phyloP scores from a whole-genome alignment of 441 rosid species.

The Eugenia klotzschiana region DNA sequence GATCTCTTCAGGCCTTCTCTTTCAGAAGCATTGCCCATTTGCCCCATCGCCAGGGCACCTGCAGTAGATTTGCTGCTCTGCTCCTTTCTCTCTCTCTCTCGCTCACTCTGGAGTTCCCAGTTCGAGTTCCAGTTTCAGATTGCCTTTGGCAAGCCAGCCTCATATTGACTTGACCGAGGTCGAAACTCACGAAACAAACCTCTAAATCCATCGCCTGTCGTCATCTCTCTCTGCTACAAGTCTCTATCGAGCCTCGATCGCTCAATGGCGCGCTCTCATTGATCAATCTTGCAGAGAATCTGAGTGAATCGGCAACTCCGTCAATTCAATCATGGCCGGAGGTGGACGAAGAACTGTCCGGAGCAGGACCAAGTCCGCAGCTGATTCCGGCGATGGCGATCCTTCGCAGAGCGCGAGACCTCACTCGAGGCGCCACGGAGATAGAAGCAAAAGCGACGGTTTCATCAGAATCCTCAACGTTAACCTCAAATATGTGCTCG shows the following conservation, averaged over 20 bases:
- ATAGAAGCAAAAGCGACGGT: conserved; percentile 22
- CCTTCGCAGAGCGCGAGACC: conserved; percentile 13
- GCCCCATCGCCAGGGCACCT: neutral
- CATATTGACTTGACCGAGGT: neutral
- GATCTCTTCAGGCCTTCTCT: neutral
- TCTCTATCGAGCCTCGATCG: neutral
- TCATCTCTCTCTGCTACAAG: neutral
- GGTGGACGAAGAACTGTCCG: conserved; percentile 41
- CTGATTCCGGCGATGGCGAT: conserved; percentile 14
- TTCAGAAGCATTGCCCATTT: neutral
- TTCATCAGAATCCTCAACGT: conserved; percentile 34
- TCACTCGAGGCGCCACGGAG: conserved; percentile 18
- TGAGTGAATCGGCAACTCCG: neutral
- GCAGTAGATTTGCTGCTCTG: neutral
- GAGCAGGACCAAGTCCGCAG: conserved; percentile 33
- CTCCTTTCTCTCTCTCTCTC: neutral
- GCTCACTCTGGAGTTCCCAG: neutral
- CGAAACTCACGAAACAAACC: neutral
- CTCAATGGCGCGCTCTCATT: neutral
- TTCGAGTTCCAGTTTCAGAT: neutral
- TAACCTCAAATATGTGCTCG: conserved; percentile 37
- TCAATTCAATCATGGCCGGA: conserved; percentile 33
- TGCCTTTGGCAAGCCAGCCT: neutral
- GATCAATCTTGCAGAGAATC: neutral
- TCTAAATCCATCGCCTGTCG: neutral